phyloP scores from a whole-genome alignment of 2,329 filamentous ascomycete genomes.

The Pseudopyricularia cyperi region DNA sequence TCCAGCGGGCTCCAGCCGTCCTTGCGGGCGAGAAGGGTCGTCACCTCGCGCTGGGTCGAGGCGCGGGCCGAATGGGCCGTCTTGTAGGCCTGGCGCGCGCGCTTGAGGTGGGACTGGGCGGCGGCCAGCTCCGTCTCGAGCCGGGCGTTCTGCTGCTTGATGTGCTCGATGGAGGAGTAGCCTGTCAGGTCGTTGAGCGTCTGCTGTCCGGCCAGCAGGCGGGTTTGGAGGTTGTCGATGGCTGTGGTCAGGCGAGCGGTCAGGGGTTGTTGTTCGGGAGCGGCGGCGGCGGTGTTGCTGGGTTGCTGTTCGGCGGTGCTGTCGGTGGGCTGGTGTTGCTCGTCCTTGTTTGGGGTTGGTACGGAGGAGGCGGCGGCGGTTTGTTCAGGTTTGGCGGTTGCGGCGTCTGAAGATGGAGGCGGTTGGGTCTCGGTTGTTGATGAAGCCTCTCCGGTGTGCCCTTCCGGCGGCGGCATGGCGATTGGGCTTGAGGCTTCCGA shows the following conservation, averaged over 20 bases:
- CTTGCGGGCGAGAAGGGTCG: constrained; percentile 84
- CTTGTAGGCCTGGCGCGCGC: constrained; percentile 65
- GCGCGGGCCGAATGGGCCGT: constrained; percentile 72
- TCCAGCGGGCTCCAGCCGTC: constrained; percentile 80
- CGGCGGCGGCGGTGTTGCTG: too few species aligned
- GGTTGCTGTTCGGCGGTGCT: neutral
- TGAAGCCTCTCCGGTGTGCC: neutral
- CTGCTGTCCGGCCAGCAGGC: constrained; percentile 73
- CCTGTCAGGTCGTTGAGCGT: constrained; percentile 90
- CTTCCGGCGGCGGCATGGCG: neutral
- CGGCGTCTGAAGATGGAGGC: neutral
- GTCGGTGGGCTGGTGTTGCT: neutral
- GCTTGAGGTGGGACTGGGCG: constrained; percentile 53
- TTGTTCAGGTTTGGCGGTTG: neutral
- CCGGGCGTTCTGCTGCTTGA: constrained; percentile 64
- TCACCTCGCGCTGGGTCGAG: constrained; percentile 89
- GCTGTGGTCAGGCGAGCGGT: constrained; percentile 47
- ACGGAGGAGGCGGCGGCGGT: neutral
- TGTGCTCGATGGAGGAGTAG: constrained; percentile 77
- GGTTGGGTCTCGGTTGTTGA: neutral
- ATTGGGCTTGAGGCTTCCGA: neutral
- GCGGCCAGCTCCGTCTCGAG: constrained; percentile 46
- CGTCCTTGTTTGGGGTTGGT: neutral
- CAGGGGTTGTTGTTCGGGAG: constrained; percentile 30
- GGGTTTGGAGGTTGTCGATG: constrained; percentile 83